Percentiles rank a stretch among this genome's conserved stretches.
phyloP scores from a whole-genome alignment of 164 flowering plant species.

The Macadamia tetraphylla region DNA sequence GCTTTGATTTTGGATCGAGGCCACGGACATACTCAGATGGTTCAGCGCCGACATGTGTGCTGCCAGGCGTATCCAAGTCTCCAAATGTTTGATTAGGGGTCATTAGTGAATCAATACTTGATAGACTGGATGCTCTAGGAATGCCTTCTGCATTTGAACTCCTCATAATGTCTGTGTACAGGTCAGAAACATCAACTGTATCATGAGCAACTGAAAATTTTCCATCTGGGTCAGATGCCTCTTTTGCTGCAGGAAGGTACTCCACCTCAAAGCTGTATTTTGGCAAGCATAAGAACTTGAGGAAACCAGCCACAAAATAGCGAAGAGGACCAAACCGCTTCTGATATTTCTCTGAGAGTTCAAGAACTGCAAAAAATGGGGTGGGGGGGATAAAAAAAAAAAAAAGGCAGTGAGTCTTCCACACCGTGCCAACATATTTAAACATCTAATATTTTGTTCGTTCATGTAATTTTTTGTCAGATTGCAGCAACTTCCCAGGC shows the following conservation, averaged over 20 bases:
- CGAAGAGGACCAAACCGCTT: slow-evolving; percentile 97
- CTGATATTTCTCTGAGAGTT: slow-evolving; percentile 95
- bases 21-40: slow-evolving; percentile 97
- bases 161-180: slow-evolving; percentile 84
- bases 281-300: slow-evolving; percentile 89
- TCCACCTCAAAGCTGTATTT: slow-evolving; percentile 89
- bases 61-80: slow-evolving; percentile 70
- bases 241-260: slow-evolving; percentile 76
- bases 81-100: slow-evolving; percentile 85
- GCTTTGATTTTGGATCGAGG: slow-evolving; percentile 80
- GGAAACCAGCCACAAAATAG: slow-evolving; percentile 93
- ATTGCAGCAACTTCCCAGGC: too few relatives aligned
- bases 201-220: slow-evolving; percentile 40
- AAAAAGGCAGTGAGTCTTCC: too few relatives aligned
- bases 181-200: slow-evolving; percentile 63
- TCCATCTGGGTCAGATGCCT: slow-evolving; percentile 35
- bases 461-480: too few relatives aligned
- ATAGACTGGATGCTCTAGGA: slow-evolving; percentile 94
- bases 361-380: slow-evolving; percentile 59
- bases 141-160: slow-evolving; percentile 71
- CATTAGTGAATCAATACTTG: slow-evolving; percentile 97
- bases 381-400: not conserved
- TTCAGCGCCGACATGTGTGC: slow-evolving; percentile 77
- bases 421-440: too few relatives aligned
- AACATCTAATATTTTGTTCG: too few relatives aligned